Evolutionary conservation across 208 protist genomes (phyloP).

Genomic region (Acanthamoeba sp.): DNA sequence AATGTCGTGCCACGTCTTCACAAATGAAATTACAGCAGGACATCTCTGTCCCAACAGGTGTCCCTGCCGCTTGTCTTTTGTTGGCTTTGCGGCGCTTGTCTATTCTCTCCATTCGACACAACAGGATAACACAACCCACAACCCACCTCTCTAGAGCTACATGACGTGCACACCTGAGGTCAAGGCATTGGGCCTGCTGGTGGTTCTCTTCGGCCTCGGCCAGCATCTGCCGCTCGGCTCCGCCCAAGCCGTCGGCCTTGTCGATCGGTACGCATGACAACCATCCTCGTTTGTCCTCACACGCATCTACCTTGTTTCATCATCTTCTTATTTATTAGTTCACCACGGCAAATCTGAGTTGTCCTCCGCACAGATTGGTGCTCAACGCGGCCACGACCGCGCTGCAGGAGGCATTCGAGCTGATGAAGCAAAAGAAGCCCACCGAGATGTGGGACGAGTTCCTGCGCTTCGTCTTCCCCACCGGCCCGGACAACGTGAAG

Average conservation of each 20-base stretch:
- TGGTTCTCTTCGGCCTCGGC: background rate
- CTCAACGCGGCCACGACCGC: background rate
- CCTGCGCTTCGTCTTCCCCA: background rate
- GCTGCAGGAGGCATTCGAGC: background rate
- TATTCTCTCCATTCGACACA: too few relatives aligned
- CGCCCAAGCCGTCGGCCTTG: background rate
- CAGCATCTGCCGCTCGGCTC: background rate
- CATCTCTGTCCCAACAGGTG: too few relatives aligned
- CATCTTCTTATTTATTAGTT: background rate
- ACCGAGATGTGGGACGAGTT: constrained; percentile 16
- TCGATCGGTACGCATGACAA: background rate
- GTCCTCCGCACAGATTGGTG: background rate
- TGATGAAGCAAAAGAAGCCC: background rate
- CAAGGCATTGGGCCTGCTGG: background rate
- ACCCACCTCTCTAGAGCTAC: too few relatives aligned
- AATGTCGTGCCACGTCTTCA: too few relatives aligned
- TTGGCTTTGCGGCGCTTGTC: too few relatives aligned
- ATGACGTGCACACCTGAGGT: background rate
- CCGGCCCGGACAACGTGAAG: background rate
- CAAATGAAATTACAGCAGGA: too few relatives aligned
- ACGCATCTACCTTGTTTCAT: too few relatives aligned
- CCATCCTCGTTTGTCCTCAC: background rate
- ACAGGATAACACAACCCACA: too few relatives aligned
- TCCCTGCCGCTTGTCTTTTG: too few relatives aligned
- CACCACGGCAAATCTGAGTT: too few relatives aligned